Base-by-base conservation (phyloP, 1,139 yeast genomes). In the Kluyveromyces sp. region DNA sequence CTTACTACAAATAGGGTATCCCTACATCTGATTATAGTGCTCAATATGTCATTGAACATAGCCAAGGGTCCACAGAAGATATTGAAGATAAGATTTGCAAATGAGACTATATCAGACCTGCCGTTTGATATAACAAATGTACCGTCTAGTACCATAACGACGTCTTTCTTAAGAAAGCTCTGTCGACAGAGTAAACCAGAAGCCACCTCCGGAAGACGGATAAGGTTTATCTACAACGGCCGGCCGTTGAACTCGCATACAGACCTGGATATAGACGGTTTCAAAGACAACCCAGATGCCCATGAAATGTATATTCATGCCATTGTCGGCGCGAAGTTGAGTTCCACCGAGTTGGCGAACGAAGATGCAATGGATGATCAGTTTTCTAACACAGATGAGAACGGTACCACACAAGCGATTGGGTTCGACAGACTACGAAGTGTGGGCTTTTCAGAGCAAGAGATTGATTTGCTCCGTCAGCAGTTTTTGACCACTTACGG, bases 401-500 rank as follows among this genome's bases (percentile, higher is more conserved):
- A 81, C 1, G 41, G 41, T 13, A 74, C 83, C 0, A 88, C 92
- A 1, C 87, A 84, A 40, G 84, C 84, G 4, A 75, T 83, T 11
- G 96, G 96, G 2, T 86, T 88, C 62, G 96, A 88, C 63, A 67
- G 96, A 40, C 69, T 88, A 45, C 70, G 89, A 26, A 78, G 78
- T 36, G 92, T 89, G 42, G 96, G 96, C 7, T 86, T 88, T 60
- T 74, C 83, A 3, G 83, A 77, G 37, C 83, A 78, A 44, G 96
- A 88, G 54, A 77, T 88, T 25, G 69, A 70, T 39, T 82, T 81
- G 49, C 65, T 88, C 52, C 71, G 96, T 48, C 68, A 75, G 39
- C 96, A 87, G 60, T 88, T 88, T 57, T 74, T 77, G 47, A 72
- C 73, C 51, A 71, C 87, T 2, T 83, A 86, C 60, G 84, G 83